Conservation (phyloP, 2,329 filamentous ascomycete species). For the Xylariaceae sp. region DNA sequence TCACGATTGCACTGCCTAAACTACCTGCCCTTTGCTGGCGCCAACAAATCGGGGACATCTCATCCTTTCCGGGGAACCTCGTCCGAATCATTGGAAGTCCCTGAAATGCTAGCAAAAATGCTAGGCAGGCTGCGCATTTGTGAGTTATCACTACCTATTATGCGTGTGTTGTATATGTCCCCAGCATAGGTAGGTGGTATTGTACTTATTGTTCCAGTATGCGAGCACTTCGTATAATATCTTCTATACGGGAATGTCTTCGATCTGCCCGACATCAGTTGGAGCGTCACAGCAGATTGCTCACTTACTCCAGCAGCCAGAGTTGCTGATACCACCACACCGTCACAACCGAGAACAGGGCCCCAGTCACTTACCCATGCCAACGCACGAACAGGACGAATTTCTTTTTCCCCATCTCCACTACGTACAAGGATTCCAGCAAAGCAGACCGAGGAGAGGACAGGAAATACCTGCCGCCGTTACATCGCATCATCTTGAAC, state of each 20-base stretch:
- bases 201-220: neutral
- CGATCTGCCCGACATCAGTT: neutral
- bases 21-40: no score
- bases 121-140: no score
- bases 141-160: no score
- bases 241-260: neutral
- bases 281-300: neutral
- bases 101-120: no score
- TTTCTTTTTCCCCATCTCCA: neutral
- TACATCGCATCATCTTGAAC: slow-evolving; percentile 13
- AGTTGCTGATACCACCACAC: neutral
- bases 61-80: no score
- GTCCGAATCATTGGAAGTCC: no score
- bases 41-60: no score
- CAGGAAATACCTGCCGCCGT: neutral
- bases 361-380: neutral
- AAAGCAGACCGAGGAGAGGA: neutral
- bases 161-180: no score
- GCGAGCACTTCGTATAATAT: no score
- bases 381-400: neutral
- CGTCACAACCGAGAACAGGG: neutral
- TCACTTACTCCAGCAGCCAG: neutral
- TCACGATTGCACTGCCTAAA: no score
- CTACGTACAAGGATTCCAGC: no score
- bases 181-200: neutral